These are phyloP conservation scores for Ceriops decandra DNA, from an alignment of 345 rosid genomes.

Conservation along the genomic window DNA sequence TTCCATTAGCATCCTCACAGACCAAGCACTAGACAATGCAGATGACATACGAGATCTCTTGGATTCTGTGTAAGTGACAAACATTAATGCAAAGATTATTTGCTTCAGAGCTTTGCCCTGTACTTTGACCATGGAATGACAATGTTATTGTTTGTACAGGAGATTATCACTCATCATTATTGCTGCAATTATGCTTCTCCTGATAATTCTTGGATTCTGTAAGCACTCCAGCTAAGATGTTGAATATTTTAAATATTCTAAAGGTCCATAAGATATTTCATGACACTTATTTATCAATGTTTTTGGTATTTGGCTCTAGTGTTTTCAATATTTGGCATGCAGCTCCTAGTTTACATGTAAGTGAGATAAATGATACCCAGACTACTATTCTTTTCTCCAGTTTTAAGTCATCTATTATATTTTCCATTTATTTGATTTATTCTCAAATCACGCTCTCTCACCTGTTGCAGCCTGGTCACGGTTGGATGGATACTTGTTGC, in stretches of 20 bases:
- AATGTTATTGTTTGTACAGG: conserved; percentile 42
- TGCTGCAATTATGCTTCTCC: conserved; percentile 70
- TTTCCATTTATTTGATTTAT: neutral
- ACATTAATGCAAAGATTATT: neutral
- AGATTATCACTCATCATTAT: conserved; percentile 56
- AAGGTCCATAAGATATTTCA: neutral
- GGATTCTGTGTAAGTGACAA: conserved; percentile 58
- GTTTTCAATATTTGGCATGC: conserved; percentile 75
- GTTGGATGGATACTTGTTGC: conserved; percentile 90
- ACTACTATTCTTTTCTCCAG: neutral
- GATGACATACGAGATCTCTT: conserved; percentile 56
- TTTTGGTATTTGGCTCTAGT: conserved; percentile 38
- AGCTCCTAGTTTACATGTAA: conserved; percentile 73
- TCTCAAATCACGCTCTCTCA: neutral
- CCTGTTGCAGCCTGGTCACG: conserved; percentile 62
- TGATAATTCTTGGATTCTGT: conserved; percentile 81
- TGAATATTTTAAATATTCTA: neutral
- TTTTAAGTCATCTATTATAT: neutral
- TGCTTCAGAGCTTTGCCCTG: neutral
- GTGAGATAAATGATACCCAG: conserved; percentile 18
- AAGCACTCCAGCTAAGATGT: conserved; percentile 24
- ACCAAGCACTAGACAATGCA: conserved; percentile 50
- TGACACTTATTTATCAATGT: neutral
- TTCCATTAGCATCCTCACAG: conserved; percentile 51
- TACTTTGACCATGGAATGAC: neutral